Evolutionary conservation across 2,329 filamentous ascomycete genomes (phyloP), one percentile per base, ranked within the genome.

Genomic region (Fusarium tanahbumbuense): DNA sequence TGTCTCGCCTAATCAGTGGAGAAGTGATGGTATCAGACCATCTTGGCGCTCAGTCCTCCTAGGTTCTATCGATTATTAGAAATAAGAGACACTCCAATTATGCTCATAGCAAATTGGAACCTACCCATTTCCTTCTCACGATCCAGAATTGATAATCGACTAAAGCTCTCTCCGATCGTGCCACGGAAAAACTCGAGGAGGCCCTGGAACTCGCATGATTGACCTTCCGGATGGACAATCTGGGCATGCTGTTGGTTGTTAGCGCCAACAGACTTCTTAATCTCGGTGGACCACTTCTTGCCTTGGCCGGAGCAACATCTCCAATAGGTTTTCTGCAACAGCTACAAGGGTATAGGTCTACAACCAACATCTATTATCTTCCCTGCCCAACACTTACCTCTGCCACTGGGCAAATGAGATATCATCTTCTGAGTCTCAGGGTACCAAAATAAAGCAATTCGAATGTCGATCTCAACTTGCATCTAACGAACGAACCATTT

Each of bases 181-280:
- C 18, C 9, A 41, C 34, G 15, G 22, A 52, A 52, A 25, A 20
- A 3, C 20, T 22, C 9, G 18, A 34, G 11, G 22, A 18, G 41
- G 4, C 15, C 22, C 23, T 27, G 18, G 42, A 48, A 56, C 42
- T 13, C 11, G 42, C 42, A 48, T 48, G 47, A 37, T 44, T 23
- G 42, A 48, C 25, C 18, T 22, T 40, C 18, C 30, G 27, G 23
- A 23, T 56, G 42, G 30, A 49, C 16, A n/a, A 9, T 49, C 20
- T 40, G 15, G 5, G 22, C 42, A 56, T 48, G 42, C 25, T 20
- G 28, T 56, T 56, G 42, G 54, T 40, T 56, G 44, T 49, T 49
- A 56, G 52, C 20, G 52, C 52, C 37, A 45, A 46, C 52, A 32
- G 6, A 13, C n/a, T 15, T 22, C 25, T 53, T 53, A 22, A 40